A percentile compares a stretch with the other conserved stretches of the same genome.
phyloP scores from a whole-genome alignment of 345 rosid species.

The Atalantia buxifolia region DNA sequence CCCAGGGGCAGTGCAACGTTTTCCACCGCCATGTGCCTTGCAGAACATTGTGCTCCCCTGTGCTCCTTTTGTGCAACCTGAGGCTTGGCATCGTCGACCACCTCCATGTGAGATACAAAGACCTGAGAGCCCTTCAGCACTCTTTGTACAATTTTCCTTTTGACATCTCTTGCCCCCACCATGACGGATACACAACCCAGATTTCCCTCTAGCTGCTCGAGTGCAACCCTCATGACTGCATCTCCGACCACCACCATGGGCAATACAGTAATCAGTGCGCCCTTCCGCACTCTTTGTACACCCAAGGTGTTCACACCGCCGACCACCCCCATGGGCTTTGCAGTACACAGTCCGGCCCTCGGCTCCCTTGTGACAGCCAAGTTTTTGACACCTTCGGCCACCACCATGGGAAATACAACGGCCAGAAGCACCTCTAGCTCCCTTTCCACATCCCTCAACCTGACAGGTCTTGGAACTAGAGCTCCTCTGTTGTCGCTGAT shows the following conservation, averaged over 20 bases:
- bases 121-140: constrained; percentile 97
- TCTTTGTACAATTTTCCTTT: constrained; percentile 78
- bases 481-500: constrained; percentile 49
- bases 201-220: constrained; percentile 95
- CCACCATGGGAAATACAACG: constrained; percentile 98
- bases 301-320: constrained; percentile 90
- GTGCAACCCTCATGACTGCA: constrained; percentile 78
- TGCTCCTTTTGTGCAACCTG: constrained; percentile 89
- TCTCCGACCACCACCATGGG: constrained; percentile 97
- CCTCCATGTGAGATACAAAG: constrained; percentile 98
- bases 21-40: constrained; percentile 98
- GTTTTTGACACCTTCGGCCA: constrained; percentile 89
- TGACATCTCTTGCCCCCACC: constrained; percentile 99
- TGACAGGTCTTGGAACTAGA: constrained; percentile 69
- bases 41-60: constrained; percentile 99
- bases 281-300: constrained; percentile 99
- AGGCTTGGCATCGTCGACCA: constrained; percentile 82
- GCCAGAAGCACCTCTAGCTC: constrained; percentile 99
- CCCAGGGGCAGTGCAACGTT: constrained; percentile 70
- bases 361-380: constrained; percentile 93
- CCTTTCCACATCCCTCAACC: constrained; percentile 94
- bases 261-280: constrained; percentile 89
- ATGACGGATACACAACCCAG: constrained; percentile 91
- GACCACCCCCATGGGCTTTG: constrained; percentile 98
- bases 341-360: constrained; percentile 97